Evolutionary conservation across 2,329 filamentous ascomycete species (phyloP).

Genomic region (Bipolaris zeicola): DNA sequence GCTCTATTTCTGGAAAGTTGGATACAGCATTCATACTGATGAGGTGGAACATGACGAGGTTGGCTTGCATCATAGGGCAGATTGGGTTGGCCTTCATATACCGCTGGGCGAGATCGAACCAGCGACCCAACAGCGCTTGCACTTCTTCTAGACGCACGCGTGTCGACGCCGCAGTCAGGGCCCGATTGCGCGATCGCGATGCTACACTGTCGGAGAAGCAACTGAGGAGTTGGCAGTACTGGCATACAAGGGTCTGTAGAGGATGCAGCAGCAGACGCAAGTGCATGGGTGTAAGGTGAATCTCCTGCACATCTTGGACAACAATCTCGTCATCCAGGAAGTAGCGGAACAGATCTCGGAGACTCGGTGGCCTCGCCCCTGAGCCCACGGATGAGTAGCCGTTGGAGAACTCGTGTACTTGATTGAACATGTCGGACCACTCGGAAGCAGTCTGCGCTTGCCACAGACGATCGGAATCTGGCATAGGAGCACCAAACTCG

Average conservation of each 20-base stretch:
- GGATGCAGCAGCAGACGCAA: conserved; percentile 72
- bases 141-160: conserved; percentile 67
- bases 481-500: conserved; percentile 69
- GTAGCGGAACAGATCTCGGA: conserved; percentile 69
- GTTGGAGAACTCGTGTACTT: conserved; percentile 61
- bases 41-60: conserved; percentile 72
- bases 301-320: conserved; percentile 52
- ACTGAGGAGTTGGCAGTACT: conserved; percentile 67
- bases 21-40: conserved; percentile 72
- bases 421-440: conserved; percentile 66
- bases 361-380: conserved; percentile 61
- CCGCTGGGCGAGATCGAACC: conserved; percentile 68
- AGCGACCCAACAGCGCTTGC: conserved; percentile 66
- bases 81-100: conserved; percentile 61
- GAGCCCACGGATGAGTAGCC: conserved; percentile 61
- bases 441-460: conserved; percentile 61
- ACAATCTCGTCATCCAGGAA: conserved; percentile 69
- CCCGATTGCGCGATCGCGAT: conserved; percentile 54
- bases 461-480: conserved; percentile 68
- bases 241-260: conserved; percentile 67
- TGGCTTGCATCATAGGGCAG: conserved; percentile 67
- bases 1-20: conserved; percentile 70
- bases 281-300: conserved; percentile 61
- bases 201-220: conserved; percentile 65
- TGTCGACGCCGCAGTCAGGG: conserved; percentile 65